Conservation (phyloP, 2,329 filamentous ascomycete species). For the Colletotrichum chrysophilum region DNA sequence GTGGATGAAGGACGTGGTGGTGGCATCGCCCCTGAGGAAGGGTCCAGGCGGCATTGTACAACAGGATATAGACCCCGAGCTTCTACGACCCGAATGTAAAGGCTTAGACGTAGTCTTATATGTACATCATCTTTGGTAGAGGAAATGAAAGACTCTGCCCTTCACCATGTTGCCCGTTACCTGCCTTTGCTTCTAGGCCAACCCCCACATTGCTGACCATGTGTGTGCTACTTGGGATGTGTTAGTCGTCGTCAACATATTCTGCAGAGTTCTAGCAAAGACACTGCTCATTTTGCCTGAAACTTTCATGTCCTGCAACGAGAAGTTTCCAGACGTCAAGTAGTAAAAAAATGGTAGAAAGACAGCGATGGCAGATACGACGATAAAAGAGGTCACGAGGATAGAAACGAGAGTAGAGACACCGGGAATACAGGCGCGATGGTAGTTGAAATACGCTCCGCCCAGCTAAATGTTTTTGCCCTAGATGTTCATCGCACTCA, state of each 20-base stretch:
- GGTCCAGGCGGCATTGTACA: slow-evolving; percentile 10
- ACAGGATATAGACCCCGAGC: slow-evolving; percentile 16
- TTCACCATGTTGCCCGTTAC: neutral
- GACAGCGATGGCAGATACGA: neutral
- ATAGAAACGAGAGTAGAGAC: neutral
- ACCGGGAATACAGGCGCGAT: neutral
- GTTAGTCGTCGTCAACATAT: neutral
- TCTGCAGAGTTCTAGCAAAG: neutral
- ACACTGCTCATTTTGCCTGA: neutral
- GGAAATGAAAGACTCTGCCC: neutral
- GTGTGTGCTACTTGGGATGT: fast-evolving
- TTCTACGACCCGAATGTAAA: slow-evolving; percentile 16
- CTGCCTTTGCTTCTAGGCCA: neutral
- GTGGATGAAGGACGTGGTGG: neutral
- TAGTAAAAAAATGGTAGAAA: neutral
- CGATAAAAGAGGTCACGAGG: neutral
- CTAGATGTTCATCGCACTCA: neutral
- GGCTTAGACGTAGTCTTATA: neutral
- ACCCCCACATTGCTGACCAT: neutral
- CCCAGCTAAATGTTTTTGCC: neutral
- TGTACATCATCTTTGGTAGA: slow-evolving; percentile 17
- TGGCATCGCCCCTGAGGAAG: neutral
- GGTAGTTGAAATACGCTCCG: neutral
- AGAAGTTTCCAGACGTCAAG: neutral
- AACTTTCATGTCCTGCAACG: neutral